A percentile compares a stretch with the other conserved stretches of the same genome.
Conservation (phyloP, 108 stramenopile genomes). For the Skeletonema tropicum region DNA sequence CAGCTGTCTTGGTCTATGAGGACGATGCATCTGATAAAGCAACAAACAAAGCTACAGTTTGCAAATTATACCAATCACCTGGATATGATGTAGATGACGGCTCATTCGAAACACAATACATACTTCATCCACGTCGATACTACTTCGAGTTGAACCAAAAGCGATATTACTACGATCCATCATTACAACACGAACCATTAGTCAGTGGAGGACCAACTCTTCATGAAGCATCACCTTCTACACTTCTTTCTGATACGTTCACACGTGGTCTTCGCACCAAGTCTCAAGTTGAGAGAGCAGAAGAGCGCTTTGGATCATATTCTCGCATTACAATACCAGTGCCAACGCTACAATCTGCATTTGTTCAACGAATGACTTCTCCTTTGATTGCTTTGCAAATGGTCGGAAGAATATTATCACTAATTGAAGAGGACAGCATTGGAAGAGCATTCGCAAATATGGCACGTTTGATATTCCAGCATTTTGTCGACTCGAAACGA, state of each 20-base stretch:
- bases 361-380: conserved; percentile 56
- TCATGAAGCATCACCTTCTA: conserved; percentile 27
- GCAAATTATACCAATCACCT: conserved; percentile 25
- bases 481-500: conserved; percentile 53
- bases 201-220: conserved; percentile 58
- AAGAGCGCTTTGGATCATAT: conserved; percentile 55
- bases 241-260: conserved; percentile 24
- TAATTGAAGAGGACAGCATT: conserved; percentile 60
- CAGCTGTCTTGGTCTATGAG: conserved; percentile 34
- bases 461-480: conserved; percentile 34
- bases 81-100: conserved; percentile 7
- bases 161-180: conserved; percentile 56
- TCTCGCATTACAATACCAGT: conserved; percentile 44
- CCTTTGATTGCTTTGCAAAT: conserved; percentile 63
- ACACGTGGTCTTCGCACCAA: conserved; percentile 28
- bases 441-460: conserved; percentile 38
- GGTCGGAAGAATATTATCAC: conserved; percentile 52
- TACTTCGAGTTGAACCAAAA: conserved; percentile 59
- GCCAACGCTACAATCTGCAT: conserved; percentile 55
- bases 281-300: conserved; percentile 37
- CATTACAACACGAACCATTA: conserved; percentile 2
- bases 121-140: conserved; percentile 19
- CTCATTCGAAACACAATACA: neutral
- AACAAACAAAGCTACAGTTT: conserved; percentile 10
- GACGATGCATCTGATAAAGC: conserved; percentile 3